Evolutionary conservation across 164 flowering plant species (phyloP).

Genomic region (Cinnamomum chago): DNA sequence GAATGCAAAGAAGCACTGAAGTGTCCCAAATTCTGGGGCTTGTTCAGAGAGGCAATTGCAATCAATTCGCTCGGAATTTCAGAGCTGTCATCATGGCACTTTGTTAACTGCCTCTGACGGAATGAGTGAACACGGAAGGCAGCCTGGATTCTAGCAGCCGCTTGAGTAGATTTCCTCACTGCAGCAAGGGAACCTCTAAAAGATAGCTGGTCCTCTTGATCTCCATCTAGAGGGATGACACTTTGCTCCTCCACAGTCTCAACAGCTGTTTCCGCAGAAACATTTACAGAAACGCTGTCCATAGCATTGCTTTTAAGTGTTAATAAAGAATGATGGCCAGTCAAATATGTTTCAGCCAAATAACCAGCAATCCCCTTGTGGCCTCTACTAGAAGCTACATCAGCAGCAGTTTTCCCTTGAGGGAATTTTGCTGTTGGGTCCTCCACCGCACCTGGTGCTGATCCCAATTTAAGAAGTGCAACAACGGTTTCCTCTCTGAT

Average conservation of each 20-base stretch:
- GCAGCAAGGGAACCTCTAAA: conserved; percentile 57
- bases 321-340: conserved; percentile 39
- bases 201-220: conserved; percentile 25
- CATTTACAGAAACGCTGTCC: conserved; percentile 27
- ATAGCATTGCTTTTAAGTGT: conserved; percentile 20
- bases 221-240: conserved; percentile 19
- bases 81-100: conserved; percentile 21
- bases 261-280: conserved; percentile 37
- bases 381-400: conserved; percentile 69
- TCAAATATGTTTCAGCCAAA: conserved; percentile 64
- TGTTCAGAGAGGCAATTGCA: conserved; percentile 37
- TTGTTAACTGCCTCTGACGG: conserved; percentile 34
- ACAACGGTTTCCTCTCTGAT: conserved; percentile 62
- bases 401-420: conserved; percentile 71
- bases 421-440: conserved; percentile 68
- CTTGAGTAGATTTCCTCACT: conserved; percentile 61
- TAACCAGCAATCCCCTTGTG: conserved; percentile 82
- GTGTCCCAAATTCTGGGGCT: conserved; percentile 31
- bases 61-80: conserved; percentile 38
- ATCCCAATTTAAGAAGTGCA: conserved; percentile 49
- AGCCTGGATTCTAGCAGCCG: conserved; percentile 63
- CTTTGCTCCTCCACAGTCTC: conserved; percentile 28
- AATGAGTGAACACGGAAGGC: conserved; percentile 53
- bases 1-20: conserved; percentile 51
- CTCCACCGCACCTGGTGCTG: conserved; percentile 56